Evolutionary conservation across 1,139 yeast species (phyloP), one percentile per base, ranked within the genome.

Genomic region (Kodamaea derodonti): DNA sequence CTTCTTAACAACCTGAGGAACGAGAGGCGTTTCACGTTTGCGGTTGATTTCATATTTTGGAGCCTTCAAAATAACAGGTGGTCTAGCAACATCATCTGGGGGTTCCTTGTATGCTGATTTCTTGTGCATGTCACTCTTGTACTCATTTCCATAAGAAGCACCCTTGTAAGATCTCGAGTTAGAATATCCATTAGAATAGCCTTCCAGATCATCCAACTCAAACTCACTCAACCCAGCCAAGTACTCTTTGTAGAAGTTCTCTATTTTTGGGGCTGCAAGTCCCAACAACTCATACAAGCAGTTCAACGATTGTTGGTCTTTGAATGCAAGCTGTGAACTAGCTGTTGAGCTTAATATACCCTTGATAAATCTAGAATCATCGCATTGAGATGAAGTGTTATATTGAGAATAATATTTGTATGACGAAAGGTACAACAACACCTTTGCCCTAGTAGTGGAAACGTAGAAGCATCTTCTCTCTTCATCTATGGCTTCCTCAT

Each of bases 401-500:
- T 13, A n/a, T 9, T 25, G 28, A 5, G 28, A 25, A 33, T 27
- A 12, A 14, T 29, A 27, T 40, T 41, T n/a, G 32, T 62, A 62
- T 0, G 70, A 59, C 4, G 73, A 64, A 3, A 69, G 32, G 35
- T 58, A 64, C 9, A 69, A 47, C 14, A 70, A 46, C 2, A 45
- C 34, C 53, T 84, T 82, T 0, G 97, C 95, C 43, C 98, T 68
- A 0, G 97, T 88, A 30, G 83, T 65, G 0, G 96, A 95, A 7
- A 92, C 97, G 52, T 86, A 92, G 44, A 88, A 72, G 49, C 94
- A 75, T 33, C 97, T 62, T 36, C 95, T 63, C 50, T 87, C 97
- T 56, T 90, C 97, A 45, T 81, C 72, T 3, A 76, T 45, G 0
- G 62, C 59, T 30, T 66, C 72, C 3, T 51, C 58, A 2, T 53